Conservation (phyloP, 2,329 filamentous ascomycete species). For the Samsoniella hepiali region DNA sequence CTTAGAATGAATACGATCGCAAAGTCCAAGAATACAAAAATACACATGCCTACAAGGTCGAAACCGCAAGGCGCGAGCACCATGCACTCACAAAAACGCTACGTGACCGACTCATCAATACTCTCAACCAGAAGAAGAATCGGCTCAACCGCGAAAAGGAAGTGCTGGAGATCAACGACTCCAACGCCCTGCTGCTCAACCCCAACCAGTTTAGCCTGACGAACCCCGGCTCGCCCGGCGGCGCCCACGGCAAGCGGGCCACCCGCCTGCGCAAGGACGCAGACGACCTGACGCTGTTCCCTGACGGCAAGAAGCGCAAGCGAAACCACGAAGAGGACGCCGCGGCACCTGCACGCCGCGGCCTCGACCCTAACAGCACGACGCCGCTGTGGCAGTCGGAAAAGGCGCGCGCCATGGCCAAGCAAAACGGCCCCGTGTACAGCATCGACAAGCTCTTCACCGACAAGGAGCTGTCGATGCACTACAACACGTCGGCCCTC, state of each 20-base stretch:
- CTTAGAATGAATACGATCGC: conserved; percentile 60
- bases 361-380: conserved; percentile 53
- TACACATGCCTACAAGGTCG: conserved; percentile 58
- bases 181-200: conserved; percentile 62
- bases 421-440: conserved; percentile 58
- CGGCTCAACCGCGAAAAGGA: conserved; percentile 65
- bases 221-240: conserved; percentile 62
- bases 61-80: conserved; percentile 62
- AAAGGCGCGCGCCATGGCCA: conserved; percentile 50
- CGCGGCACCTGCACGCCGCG: conserved; percentile 55
- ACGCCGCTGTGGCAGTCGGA: conserved; percentile 63
- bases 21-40: conserved; percentile 58
- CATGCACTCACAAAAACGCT: conserved; percentile 57
- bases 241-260: conserved; percentile 60
- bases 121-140: conserved; percentile 61
- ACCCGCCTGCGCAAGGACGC: conserved; percentile 59
- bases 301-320: conserved; percentile 61
- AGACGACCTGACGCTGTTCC: conserved; percentile 54
- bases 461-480: conserved; percentile 65
- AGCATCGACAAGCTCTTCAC: conserved; percentile 69
- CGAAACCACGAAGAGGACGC: conserved; percentile 59
- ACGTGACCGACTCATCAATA: conserved; percentile 65
- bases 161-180: conserved; percentile 64
- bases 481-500: conserved; percentile 60
- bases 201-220: conserved; percentile 66